Percentiles rank a stretch among this genome's conserved stretches.
Evolutionary conservation across 371 early-diverging fungal species (phyloP).

Genomic region (Apophysomyces elegans): DNA sequence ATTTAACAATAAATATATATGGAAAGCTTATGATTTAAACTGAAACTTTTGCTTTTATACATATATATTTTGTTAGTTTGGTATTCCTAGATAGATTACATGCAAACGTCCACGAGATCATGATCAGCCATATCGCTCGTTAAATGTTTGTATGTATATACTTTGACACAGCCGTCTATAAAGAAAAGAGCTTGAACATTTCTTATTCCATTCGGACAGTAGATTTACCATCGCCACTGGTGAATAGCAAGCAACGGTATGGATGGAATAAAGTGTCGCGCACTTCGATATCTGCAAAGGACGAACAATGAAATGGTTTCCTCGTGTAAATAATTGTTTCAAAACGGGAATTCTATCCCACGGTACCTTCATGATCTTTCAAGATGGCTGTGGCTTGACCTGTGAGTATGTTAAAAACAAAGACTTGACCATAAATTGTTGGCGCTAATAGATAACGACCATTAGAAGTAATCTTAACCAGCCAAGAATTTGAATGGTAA

Average conservation of each 20-base stretch:
- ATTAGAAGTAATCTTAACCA: slow-evolving; percentile 84
- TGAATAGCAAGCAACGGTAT: slow-evolving; percentile 65
- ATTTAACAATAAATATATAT: no score
- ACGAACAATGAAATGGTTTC: no score
- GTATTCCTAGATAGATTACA: background rate
- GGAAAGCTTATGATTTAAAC: no score
- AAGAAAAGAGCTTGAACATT: slow-evolving; percentile 1
- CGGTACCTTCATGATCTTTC: slow-evolving; percentile 77
- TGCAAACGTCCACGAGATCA: background rate
- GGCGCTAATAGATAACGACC: slow-evolving; percentile 88
- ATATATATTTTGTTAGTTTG: background rate
- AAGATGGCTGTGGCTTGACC: slow-evolving; percentile 78
- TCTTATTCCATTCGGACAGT: background rate
- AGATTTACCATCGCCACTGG: slow-evolving; percentile 71
- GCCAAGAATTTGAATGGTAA: slow-evolving; percentile 91
- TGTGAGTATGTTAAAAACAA: slow-evolving; percentile 75
- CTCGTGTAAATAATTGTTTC: no score
- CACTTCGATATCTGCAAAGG: slow-evolving; percentile 50
- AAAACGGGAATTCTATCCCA: background rate
- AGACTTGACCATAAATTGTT: slow-evolving; percentile 85
- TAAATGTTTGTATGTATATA: slow-evolving; percentile 30
- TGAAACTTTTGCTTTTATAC: no score
- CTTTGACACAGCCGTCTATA: slow-evolving; percentile 40
- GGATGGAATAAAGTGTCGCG: slow-evolving; percentile 84
- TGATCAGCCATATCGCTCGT: background rate